A percentile compares a stretch with the other conserved stretches of the same genome.
phyloP scores from a whole-genome alignment of 192 early-diverging fungal species.

The Dimargaris verticillata region DNA sequence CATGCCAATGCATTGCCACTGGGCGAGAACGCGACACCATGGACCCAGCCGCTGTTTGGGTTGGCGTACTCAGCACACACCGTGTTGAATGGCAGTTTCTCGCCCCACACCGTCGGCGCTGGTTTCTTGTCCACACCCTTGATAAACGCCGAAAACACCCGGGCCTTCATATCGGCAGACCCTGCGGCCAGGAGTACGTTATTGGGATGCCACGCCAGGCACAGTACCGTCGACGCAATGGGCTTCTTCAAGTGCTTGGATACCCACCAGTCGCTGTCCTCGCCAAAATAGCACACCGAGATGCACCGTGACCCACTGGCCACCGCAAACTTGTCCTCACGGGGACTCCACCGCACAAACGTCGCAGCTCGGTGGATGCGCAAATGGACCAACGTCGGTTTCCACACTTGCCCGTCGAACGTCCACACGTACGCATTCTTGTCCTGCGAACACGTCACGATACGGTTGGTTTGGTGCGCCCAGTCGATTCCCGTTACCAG shows the following conservation, averaged over 20 bases:
- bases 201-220: constrained; percentile 92
- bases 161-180: constrained; percentile 64
- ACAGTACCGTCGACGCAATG: constrained; percentile 74
- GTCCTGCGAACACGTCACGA: constrained; percentile 96
- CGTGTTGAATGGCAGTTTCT: constrained; percentile 83
- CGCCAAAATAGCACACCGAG: constrained; percentile 88
- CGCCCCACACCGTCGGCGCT: constrained; percentile 76
- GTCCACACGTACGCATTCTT: constrained; percentile 98
- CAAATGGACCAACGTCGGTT: constrained; percentile 78
- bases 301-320: constrained; percentile 84
- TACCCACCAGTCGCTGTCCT: constrained; percentile 94
- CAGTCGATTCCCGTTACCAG: constrained; percentile 89
- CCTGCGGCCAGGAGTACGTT: constrained; percentile 88
- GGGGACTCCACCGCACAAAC: constrained; percentile 81
- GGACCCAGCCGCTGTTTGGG: constrained; percentile 75
- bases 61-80: constrained; percentile 74
- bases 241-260: constrained; percentile 91
- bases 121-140: constrained; percentile 90
- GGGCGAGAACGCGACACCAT: constrained; percentile 80
- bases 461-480: constrained; percentile 84
- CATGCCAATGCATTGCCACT: constrained; percentile 74
- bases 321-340: constrained; percentile 96
- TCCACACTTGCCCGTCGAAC: constrained; percentile 56
- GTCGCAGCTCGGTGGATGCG: constrained; percentile 95
- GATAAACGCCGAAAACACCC: constrained; percentile 89